phyloP scores from a whole-genome alignment of 441 rosid species.

The Rhodomyrtus psidioides region DNA sequence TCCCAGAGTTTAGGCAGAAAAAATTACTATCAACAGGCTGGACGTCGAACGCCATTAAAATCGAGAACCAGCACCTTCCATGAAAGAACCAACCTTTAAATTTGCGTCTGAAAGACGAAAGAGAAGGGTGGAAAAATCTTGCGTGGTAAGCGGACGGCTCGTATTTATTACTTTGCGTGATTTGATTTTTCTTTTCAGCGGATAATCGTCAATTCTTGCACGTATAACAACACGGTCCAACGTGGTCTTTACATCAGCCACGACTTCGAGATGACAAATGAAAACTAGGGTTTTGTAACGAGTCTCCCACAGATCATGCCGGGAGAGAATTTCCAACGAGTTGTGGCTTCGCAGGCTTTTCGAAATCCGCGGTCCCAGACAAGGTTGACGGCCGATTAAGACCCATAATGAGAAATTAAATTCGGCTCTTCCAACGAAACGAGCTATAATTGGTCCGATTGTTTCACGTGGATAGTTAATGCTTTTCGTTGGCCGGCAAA shows the following conservation, averaged over 20 bases:
- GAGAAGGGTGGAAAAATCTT: neutral
- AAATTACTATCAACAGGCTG: neutral
- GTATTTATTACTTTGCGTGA: neutral
- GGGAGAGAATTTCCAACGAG: neutral
- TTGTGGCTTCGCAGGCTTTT: neutral
- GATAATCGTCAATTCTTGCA: too few relatives aligned
- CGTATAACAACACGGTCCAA: neutral
- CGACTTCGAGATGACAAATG: neutral
- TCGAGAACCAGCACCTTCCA: neutral
- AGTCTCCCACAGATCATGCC: neutral
- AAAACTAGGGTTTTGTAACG: neutral
- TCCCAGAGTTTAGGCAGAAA: neutral
- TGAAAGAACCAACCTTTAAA: neutral
- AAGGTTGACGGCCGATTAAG: neutral
- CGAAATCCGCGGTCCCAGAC: neutral
- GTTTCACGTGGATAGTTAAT: neutral
- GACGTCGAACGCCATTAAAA: neutral
- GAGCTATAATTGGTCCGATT: neutral
- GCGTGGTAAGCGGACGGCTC: neutral
- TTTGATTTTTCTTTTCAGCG: neutral
- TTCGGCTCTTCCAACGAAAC: neutral
- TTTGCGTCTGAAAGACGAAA: neutral
- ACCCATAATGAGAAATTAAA: neutral
- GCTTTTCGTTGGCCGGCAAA: neutral
- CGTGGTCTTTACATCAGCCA: neutral